These are phyloP conservation scores for Fistulifera pelliculosa DNA, from an alignment of 108 stramenopile genomes.

Conservation along the genomic window DNA sequence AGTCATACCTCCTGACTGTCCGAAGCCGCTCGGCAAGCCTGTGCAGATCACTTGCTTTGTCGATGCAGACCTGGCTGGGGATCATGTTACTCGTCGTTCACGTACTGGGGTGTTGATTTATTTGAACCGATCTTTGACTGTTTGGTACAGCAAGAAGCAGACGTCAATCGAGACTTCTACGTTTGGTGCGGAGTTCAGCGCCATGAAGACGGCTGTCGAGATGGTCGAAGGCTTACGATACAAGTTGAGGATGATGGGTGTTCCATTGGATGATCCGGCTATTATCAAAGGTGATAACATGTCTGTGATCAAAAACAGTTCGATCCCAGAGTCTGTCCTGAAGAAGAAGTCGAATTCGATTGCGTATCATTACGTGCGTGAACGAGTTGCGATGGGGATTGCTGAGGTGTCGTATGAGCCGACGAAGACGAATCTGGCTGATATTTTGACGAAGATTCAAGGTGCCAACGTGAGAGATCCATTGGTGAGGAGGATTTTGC, in stretches of 20 bases:
- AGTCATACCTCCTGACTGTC: conserved; percentile 19
- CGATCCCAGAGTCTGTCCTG: conserved; percentile 25
- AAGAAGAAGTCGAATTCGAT: conserved; percentile 42
- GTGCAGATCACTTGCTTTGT: conserved; percentile 25
- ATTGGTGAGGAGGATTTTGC: too few relatives aligned
- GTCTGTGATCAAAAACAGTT: conserved; percentile 25
- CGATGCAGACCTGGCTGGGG: conserved; percentile 49
- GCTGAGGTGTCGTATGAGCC: conserved; percentile 11
- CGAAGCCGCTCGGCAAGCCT: conserved; percentile 20
- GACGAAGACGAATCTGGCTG: conserved; percentile 27
- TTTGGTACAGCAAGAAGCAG: conserved; percentile 43
- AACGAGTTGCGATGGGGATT: conserved; percentile 20
- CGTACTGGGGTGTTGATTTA: conserved; percentile 47
- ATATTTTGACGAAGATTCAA: conserved; percentile 30
- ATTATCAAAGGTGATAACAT: conserved; percentile 31
- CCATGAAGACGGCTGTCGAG: conserved; percentile 28
- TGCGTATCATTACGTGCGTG: conserved; percentile 34
- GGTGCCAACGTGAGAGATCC: background rate
- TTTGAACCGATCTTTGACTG: conserved; percentile 38
- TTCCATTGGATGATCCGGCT: conserved; percentile 19
- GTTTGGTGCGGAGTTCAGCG: conserved; percentile 45
- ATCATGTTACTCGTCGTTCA: conserved; percentile 32
- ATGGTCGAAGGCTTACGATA: conserved; percentile 35
- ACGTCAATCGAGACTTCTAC: conserved; percentile 42
- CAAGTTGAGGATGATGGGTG: conserved; percentile 56